Evolutionary conservation across 495 filamentous ascomycete species (phyloP).

Genomic region (Penicillium waksmanii): DNA sequence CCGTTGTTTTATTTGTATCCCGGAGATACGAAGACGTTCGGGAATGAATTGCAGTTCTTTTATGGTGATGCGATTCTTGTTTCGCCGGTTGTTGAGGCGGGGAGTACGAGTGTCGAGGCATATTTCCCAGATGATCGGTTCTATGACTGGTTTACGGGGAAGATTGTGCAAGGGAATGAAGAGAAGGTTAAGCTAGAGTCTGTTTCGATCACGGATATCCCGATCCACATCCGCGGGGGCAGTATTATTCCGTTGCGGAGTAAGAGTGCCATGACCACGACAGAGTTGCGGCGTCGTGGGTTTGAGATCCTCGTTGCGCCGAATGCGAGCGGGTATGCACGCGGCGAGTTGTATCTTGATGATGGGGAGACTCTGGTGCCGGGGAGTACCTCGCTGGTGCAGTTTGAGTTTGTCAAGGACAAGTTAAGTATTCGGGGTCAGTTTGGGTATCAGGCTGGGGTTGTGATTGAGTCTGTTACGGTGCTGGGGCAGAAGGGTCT

Average conservation of each 20-base stretch:
- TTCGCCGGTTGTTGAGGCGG: constrained; percentile 67
- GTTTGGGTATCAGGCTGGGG: constrained; percentile 51
- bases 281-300: constrained; percentile 63
- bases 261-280: constrained; percentile 68
- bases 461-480: constrained; percentile 53
- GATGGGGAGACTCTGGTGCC: constrained; percentile 62
- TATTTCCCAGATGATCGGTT: constrained; percentile 77
- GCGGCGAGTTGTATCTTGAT: constrained; percentile 62
- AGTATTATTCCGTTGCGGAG: constrained; percentile 67
- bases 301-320: constrained; percentile 76
- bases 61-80: constrained; percentile 74
- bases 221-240: constrained; percentile 73
- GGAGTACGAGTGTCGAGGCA: constrained; percentile 65
- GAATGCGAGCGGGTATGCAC: constrained; percentile 48
- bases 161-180: constrained; percentile 59
- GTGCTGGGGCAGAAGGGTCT: constrained; percentile 49
- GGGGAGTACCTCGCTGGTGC: constrained; percentile 47
- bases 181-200: constrained; percentile 50
- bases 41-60: constrained; percentile 72
- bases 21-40: constrained; percentile 60
- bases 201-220: constrained; percentile 69
- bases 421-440: constrained; percentile 54
- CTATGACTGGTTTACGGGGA: constrained; percentile 76
- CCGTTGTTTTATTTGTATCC: constrained; percentile 78
- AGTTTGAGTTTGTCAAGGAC: constrained; percentile 57